phyloP scores from a whole-genome alignment of 768 basidiomycete species.

The Clitopilus hobsonii region DNA sequence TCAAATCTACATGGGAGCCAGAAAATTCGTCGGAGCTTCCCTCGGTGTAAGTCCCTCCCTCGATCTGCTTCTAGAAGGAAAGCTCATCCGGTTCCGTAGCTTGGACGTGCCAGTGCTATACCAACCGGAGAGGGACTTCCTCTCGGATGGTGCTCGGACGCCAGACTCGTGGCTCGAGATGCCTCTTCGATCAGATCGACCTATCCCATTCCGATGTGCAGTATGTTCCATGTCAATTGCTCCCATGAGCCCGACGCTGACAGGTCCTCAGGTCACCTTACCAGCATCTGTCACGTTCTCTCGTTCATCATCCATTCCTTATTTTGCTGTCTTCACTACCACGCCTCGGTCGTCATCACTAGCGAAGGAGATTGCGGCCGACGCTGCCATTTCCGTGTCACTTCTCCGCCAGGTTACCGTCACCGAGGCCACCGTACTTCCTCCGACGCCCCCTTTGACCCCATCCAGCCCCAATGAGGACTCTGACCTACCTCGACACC shows the following conservation, averaged over 20 bases:
- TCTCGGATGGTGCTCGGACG: constrained; percentile 46
- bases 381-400: constrained; percentile 67
- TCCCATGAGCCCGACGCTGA: no score
- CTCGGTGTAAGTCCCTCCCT: constrained; percentile 38
- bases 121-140: constrained; percentile 56
- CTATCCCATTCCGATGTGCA: constrained; percentile 60
- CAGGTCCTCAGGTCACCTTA: constrained; percentile 55
- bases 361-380: constrained; percentile 61
- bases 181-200: constrained; percentile 57
- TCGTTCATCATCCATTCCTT: constrained; percentile 59
- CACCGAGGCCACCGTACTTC: constrained; percentile 33
- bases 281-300: constrained; percentile 59
- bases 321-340: constrained; percentile 71
- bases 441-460: constrained; percentile 46
- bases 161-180: constrained; percentile 65
- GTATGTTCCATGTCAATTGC: constrained; percentile 35
- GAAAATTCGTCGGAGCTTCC: constrained; percentile 35
- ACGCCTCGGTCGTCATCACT: constrained; percentile 48
- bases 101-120: constrained; percentile 62
- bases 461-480: constrained; percentile 43
- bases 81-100: constrained; percentile 26
- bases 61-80: constrained; percentile 5
- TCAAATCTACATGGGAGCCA: constrained; percentile 58
- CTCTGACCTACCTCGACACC: constrained; percentile 20
- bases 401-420: constrained; percentile 58